A percentile compares a stretch with the other conserved stretches of the same genome.
phyloP scores from a whole-genome alignment of 1,284 basidiomycete species.

The Ceratobasidium sp. region DNA sequence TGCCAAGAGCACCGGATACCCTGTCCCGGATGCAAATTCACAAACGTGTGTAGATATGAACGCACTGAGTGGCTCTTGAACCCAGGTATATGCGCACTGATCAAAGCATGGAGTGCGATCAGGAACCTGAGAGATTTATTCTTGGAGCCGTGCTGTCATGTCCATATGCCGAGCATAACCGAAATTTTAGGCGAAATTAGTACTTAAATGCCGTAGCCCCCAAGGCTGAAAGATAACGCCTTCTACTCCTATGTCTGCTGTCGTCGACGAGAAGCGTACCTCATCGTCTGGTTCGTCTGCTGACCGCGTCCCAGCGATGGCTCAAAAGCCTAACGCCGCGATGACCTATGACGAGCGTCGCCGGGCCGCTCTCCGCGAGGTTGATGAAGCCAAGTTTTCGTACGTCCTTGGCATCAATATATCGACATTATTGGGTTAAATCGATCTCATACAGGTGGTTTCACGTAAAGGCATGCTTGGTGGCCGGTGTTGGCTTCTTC shows the following conservation, averaged over 20 bases:
- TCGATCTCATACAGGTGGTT: conserved; percentile 45
- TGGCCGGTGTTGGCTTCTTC: conserved; percentile 83
- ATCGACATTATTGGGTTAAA: not conserved
- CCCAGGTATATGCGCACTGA: conserved; percentile 20
- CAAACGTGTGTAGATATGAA: conserved; percentile 15
- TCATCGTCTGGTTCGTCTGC: conserved; percentile 9
- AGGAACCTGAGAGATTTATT: conserved; percentile 4
- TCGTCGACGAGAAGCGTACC: conserved; percentile 30
- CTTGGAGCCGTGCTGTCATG: not conserved
- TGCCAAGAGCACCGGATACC: conserved; percentile 19
- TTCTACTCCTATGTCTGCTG: conserved; percentile 1
- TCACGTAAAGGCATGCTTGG: conserved; percentile 69
- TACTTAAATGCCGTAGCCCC: not conserved
- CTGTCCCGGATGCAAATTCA: conserved; percentile 15
- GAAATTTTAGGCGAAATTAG: conserved; percentile 19
- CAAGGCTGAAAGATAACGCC: not conserved
- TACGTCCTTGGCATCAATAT: conserved; percentile 44
- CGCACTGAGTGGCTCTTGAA: conserved; percentile 11
- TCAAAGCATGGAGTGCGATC: not conserved
- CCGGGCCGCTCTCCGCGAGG: conserved; percentile 73
- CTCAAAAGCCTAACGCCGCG: not conserved
- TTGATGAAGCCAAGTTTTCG: conserved; percentile 78
- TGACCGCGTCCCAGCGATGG: conserved; percentile 2
- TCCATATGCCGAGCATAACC: conserved; percentile 22
- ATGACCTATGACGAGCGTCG: conserved; percentile 54